Base-by-base conservation (phyloP, 805 yeast genomes). In the Cyberlindnera nakhonratchasimensis region DNA sequence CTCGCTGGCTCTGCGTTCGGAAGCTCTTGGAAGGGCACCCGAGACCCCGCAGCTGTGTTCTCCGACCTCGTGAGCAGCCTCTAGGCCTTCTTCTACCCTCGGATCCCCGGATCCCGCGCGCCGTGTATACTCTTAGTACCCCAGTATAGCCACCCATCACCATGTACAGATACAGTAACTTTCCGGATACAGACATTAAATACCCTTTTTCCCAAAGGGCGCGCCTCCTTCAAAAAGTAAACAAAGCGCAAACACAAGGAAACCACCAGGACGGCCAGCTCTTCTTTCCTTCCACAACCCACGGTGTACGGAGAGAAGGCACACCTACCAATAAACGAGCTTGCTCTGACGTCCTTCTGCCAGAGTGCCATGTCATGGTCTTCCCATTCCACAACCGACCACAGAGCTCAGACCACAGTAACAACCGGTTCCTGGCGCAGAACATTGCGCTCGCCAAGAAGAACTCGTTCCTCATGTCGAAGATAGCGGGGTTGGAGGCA, bases 371-470 rank as follows among this genome's bases (percentile, higher is more conserved):
- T 51, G 58, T 42, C 58, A 57, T 57, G 61, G 57, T 50, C 32
- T 55, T 51, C 46, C 47, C 51, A 33, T 40, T 51, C 29, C 46
- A 32, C 33, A 34, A 13, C 18, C 43, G 39, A 31, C 38, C 45
- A 23, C 43, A 36, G 29, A 45, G 31, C 23, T 39, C 39, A 34
- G 39, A 26, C 43, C n/a, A 28, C 47, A 25, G n/a, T n/a, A 61
- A 50, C 26, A 50, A 47, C 42, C 59, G 52, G 10, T 59, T 57
- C 43, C 54, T 53, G 32, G 56, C 48, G 37, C 70, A 61, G 53
- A 83, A 83, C 59, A 69, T 67, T 40, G 71, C 74, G n/a, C 60
- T 84, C 21, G 86, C 86, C 1, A 75, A 70, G 47, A 74, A 72
- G 37, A 81, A 79, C 55, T 72, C 82, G 3, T 57, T 68, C 18